A percentile compares a stretch with the other conserved stretches of the same genome.
Conservation (phyloP, 345 rosid genomes). For the Eucalyptus regnans region DNA sequence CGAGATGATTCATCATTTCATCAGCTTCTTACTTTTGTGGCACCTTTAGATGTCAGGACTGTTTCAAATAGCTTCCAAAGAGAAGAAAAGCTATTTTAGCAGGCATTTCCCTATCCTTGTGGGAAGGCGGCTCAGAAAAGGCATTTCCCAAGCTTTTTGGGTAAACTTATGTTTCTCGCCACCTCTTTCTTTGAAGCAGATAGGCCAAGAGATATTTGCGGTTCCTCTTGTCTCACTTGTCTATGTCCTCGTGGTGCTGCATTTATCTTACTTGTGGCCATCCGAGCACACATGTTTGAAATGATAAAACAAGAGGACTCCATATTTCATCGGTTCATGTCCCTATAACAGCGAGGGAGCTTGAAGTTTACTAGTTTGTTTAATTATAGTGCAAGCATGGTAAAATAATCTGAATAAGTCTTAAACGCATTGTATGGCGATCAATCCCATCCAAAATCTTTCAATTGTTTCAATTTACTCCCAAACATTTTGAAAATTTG, state of each 20-base stretch:
- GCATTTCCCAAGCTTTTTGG: too few relatives aligned
- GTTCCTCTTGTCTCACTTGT: background rate
- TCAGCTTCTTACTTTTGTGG: background rate
- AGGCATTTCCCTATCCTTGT: background rate
- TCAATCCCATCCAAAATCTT: background rate
- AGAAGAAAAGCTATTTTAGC: background rate
- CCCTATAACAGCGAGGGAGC: background rate
- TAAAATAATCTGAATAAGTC: background rate
- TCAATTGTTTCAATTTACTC: background rate
- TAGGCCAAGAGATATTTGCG: too few relatives aligned
- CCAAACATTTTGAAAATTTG: background rate
- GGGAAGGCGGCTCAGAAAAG: background rate
- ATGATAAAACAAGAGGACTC: background rate
- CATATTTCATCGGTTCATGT: background rate
- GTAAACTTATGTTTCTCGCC: too few relatives aligned
- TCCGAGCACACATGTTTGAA: background rate
- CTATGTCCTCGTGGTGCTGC: background rate
- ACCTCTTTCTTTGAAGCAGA: too few relatives aligned
- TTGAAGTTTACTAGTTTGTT: background rate
- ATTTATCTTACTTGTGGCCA: background rate
- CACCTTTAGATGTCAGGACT: background rate
- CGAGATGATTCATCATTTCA: background rate
- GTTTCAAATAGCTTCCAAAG: background rate
- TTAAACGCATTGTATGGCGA: rapidly evolving
- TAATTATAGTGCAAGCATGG: background rate